Evolutionary conservation across 176 grass and related monocot genomes (phyloP).

Genomic region (Cenchrus americanus): DNA sequence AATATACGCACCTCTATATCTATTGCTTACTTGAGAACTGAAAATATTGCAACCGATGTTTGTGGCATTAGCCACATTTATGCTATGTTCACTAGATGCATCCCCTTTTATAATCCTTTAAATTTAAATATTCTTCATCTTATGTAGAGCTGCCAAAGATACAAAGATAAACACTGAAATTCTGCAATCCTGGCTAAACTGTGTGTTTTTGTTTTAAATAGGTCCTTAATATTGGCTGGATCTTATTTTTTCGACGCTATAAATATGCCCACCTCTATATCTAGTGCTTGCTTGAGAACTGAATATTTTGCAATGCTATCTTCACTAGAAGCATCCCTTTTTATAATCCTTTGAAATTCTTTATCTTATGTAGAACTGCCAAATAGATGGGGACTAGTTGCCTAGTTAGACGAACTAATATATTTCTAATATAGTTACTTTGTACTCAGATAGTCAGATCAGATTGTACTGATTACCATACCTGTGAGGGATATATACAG

Average conservation of each 20-base stretch:
- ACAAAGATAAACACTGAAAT: not conserved
- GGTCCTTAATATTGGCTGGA: not conserved
- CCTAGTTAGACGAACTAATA: not conserved
- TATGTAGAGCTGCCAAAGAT: not conserved
- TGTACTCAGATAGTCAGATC: not conserved
- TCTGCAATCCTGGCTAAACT: not conserved
- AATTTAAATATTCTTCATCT: not conserved
- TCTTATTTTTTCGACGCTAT: not conserved
- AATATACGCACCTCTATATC: not conserved
- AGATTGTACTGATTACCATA: slow-evolving; percentile 6
- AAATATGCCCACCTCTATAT: not conserved
- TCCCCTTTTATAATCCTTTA: not conserved
- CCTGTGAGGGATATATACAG: too few relatives aligned
- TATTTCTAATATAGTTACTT: not conserved
- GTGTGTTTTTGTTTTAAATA: not conserved
- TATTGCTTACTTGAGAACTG: not conserved
- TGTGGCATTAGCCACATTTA: not conserved
- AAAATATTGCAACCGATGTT: not conserved
- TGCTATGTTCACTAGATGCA: not conserved
- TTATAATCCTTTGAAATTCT: slow-evolving; percentile 2
- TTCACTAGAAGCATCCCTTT: not conserved
- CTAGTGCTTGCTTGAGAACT: not conserved
- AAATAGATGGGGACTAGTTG: not conserved
- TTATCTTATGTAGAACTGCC: not conserved
- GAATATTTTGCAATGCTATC: not conserved